These are phyloP conservation scores for Botrytis tulipae DNA, from an alignment of 2,329 filamentous ascomycete genomes.

Conservation along the genomic window DNA sequence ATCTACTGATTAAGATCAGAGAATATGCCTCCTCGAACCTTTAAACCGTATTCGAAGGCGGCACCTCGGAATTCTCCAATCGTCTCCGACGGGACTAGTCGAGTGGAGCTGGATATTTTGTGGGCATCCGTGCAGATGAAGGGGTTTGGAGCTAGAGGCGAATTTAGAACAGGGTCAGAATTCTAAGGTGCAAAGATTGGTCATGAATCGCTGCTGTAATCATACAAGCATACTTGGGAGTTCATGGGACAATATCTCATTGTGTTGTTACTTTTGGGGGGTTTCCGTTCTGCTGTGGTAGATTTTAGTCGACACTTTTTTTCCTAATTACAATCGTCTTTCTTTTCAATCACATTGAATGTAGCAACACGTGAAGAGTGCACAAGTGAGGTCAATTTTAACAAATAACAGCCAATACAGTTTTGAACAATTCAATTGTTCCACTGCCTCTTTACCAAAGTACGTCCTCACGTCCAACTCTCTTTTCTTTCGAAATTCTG, in stretches of 20 bases:
- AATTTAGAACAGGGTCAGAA: background rate
- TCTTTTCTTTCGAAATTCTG: background rate
- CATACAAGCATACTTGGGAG: constrained; percentile 23
- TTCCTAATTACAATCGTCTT: constrained; percentile 9
- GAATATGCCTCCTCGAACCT: constrained; percentile 6
- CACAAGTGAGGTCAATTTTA: background rate
- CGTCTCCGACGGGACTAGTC: constrained; percentile 11
- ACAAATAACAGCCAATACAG: background rate
- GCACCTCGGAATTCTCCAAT: constrained; percentile 11
- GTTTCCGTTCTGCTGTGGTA: constrained; percentile 21
- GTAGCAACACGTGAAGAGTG: background rate
- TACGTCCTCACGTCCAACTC: background rate
- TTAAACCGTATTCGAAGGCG: constrained; percentile 9
- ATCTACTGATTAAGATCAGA: constrained; percentile 7
- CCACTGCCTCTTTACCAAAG: background rate
- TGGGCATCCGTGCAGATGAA: constrained; percentile 14
- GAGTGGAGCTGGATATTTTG: constrained; percentile 13
- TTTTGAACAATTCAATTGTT: background rate
- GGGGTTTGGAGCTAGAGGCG: constrained; percentile 14
- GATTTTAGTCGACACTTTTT: constrained; percentile 20
- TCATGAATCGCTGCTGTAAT: constrained; percentile 19
- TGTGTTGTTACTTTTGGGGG: constrained; percentile 15
- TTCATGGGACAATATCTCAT: constrained; percentile 19
- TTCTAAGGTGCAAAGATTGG: constrained; percentile 4
- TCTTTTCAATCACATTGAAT: background rate